Conservation (phyloP, 768 basidiomycete species). For the Lyophyllum decastes region DNA sequence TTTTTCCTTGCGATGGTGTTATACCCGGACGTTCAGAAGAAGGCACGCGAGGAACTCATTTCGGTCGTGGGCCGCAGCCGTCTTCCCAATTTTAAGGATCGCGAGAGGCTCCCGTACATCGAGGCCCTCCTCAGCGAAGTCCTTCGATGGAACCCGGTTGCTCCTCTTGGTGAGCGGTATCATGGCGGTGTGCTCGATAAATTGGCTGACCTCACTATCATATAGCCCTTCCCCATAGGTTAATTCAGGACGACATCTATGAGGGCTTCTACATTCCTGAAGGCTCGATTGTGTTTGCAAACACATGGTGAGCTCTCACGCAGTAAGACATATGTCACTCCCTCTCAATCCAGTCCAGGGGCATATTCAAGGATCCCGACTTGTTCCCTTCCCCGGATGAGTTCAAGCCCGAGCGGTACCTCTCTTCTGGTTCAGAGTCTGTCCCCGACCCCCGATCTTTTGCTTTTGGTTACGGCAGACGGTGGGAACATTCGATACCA, state of each 20-base stretch:
- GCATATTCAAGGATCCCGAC: constrained; percentile 30
- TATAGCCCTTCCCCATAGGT: constrained; percentile 16
- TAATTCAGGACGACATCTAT: constrained; percentile 16
- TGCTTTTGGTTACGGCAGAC: neutral
- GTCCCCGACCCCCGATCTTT: constrained; percentile 5
- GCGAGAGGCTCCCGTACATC: constrained; percentile 27
- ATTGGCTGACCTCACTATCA: neutral
- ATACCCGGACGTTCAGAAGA: constrained; percentile 31
- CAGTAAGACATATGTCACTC: neutral
- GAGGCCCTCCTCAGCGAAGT: constrained; percentile 30
- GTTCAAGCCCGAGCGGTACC: constrained; percentile 6
- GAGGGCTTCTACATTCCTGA: constrained; percentile 13
- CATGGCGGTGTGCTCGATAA: no score
- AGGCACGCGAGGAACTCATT: constrained; percentile 34
- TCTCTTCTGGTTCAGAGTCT: neutral
- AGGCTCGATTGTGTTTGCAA: constrained; percentile 13
- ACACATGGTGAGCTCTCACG: constrained; percentile 9
- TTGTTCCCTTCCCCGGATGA: constrained; percentile 36
- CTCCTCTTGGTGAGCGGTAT: constrained; percentile 23
- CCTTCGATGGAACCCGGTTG: constrained; percentile 25
- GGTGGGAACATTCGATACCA: neutral
- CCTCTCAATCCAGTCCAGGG: constrained; percentile 23
- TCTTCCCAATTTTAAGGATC: constrained; percentile 30
- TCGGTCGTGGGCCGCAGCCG: constrained; percentile 25
- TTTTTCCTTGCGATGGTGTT: constrained; percentile 32